These are phyloP conservation scores for Ogataea paradorogensis DNA, from an alignment of 805 yeast genomes.

Conservation along the genomic window DNA sequence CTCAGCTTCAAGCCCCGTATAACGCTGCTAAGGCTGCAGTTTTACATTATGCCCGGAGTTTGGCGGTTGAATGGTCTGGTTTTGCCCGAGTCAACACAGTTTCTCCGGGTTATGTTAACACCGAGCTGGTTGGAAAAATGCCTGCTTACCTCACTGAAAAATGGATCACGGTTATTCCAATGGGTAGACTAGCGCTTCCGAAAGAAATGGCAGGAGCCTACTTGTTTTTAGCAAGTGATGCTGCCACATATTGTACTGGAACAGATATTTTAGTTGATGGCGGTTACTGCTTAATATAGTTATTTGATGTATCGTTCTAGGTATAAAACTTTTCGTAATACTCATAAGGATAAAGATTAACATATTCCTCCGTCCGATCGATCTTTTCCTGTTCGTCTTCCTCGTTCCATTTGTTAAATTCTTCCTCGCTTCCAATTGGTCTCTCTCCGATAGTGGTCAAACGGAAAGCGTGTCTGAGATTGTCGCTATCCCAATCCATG, in stretches of 20 bases:
- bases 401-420: constrained; percentile 32
- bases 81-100: constrained; percentile 82
- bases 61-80: constrained; percentile 87
- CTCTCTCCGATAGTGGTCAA: constrained; percentile 72
- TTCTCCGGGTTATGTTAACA: constrained; percentile 83
- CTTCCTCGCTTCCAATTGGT: constrained; percentile 42
- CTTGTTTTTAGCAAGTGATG: constrained; percentile 75
- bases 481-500: constrained; percentile 67
- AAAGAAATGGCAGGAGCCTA: constrained; percentile 78
- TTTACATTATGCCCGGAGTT: constrained; percentile 67
- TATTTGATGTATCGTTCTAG: not conserved
- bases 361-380: constrained; percentile 15
- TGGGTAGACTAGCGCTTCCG: constrained; percentile 74
- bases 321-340: constrained; percentile 16
- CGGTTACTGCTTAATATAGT: constrained; percentile 54
- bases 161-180: constrained; percentile 56
- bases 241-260: constrained; percentile 78
- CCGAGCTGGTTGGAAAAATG: constrained; percentile 56
- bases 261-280: constrained; percentile 77
- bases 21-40: constrained; percentile 87
- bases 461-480: constrained; percentile 69
- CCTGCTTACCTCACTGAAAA: constrained; percentile 42
- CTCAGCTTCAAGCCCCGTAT: constrained; percentile 83
- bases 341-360: constrained; percentile 20
- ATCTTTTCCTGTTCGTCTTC: constrained; percentile 25